These are phyloP conservation scores for Asparagopsis taxiformis DNA, from an alignment of 31 red algal genomes.

Conservation along the genomic window DNA sequence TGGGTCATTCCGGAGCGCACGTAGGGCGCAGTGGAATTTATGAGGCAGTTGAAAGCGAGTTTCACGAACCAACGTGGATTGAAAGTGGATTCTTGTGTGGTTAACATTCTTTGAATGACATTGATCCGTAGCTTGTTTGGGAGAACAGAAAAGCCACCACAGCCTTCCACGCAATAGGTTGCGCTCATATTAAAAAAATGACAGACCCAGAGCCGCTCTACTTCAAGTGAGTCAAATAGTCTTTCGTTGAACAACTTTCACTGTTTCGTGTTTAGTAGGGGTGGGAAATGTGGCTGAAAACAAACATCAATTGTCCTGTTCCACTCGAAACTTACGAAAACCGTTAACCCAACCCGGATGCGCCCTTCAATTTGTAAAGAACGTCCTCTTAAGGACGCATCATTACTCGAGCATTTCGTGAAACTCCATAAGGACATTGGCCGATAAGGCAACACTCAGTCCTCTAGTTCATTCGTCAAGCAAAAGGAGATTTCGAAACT, in stretches of 20 bases:
- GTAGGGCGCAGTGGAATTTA: background rate
- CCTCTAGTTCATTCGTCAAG: background rate
- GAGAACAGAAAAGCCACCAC: background rate
- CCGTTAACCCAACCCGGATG: background rate
- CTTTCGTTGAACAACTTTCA: background rate
- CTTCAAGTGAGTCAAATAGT: background rate
- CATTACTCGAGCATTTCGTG: background rate
- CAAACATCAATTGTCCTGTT: background rate
- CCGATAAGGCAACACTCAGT: background rate
- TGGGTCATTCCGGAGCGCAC: background rate
- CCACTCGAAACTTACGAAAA: background rate
- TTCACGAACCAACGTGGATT: background rate
- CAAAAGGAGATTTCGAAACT: background rate
- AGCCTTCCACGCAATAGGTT: background rate
- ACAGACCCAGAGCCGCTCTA: background rate
- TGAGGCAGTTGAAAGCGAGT: background rate
- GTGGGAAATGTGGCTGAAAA: background rate
- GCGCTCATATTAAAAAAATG: background rate
- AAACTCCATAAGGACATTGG: background rate
- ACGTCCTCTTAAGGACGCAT: background rate
- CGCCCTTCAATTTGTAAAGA: background rate
- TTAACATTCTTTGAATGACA: background rate
- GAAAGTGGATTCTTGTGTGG: background rate
- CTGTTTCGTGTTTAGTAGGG: background rate
- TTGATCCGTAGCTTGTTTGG: no score